Conservation (phyloP, 768 basidiomycete genomes). For the Podaxis sp. region DNA sequence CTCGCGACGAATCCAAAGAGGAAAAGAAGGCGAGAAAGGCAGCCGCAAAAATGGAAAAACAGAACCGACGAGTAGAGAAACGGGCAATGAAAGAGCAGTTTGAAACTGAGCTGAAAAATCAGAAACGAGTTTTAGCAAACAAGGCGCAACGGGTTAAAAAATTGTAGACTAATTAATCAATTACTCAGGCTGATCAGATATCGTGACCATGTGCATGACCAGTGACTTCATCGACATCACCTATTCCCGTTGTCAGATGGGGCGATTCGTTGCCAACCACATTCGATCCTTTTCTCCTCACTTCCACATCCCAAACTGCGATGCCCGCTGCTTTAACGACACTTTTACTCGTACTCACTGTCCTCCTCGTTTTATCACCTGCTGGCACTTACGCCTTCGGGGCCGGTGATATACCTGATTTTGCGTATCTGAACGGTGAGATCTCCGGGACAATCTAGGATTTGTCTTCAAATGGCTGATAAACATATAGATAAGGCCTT, state of each 20-base stretch:
- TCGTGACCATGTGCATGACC: neutral
- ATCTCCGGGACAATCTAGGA: conserved; percentile 6
- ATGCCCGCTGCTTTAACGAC: conserved; percentile 28
- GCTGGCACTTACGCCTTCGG: conserved; percentile 51
- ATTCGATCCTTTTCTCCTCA: conserved; percentile 9
- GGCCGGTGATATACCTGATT: conserved; percentile 72
- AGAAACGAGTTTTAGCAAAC: conserved; percentile 52
- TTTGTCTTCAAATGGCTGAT: conserved; percentile 9
- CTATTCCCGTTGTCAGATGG: neutral
- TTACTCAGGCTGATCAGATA: neutral
- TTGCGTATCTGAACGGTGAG: conserved; percentile 62
- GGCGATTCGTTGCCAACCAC: conserved; percentile 2
- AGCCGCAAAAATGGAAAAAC: conserved; percentile 65
- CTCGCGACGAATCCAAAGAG: conserved; percentile 74
- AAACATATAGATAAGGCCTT: conserved; percentile 59
- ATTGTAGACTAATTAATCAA: conserved; percentile 29
- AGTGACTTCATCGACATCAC: conserved; percentile 10
- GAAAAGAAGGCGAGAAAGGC: conserved; percentile 73
- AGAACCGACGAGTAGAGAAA: conserved; percentile 64
- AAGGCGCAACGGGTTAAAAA: conserved; percentile 46
- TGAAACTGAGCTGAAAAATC: conserved; percentile 58
- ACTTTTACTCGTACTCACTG: conserved; percentile 33
- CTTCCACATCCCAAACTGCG: conserved; percentile 4
- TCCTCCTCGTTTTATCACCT: conserved; percentile 43
- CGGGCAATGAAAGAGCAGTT: conserved; percentile 67